phyloP scores from a whole-genome alignment of 2,329 filamentous ascomycete species.

The Atkinsonella texensis region DNA sequence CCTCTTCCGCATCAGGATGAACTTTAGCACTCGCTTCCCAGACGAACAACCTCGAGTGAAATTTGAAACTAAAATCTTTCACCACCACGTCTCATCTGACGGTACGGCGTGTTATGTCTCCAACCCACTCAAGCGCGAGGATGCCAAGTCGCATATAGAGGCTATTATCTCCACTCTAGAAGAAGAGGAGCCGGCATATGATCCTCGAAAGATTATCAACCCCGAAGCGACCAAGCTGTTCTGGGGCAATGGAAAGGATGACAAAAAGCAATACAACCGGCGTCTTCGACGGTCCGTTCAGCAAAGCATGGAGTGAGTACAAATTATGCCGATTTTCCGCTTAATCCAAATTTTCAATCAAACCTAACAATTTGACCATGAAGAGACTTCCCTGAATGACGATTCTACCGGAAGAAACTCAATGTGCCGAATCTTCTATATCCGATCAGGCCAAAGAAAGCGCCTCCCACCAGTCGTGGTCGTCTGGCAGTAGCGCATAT shows the following conservation, averaged over 20 bases:
- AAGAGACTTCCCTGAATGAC: slow-evolving; percentile 23
- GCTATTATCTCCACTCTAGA: slow-evolving; percentile 74
- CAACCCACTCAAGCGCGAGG: slow-evolving; percentile 48
- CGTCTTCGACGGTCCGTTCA: slow-evolving; percentile 68
- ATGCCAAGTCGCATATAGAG: slow-evolving; percentile 72
- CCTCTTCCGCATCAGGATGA: slow-evolving; percentile 69
- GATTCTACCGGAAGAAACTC: not conserved
- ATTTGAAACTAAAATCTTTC: slow-evolving; percentile 73
- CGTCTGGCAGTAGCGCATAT: too few relatives aligned
- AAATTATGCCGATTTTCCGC: not conserved
- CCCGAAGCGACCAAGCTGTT: slow-evolving; percentile 75
- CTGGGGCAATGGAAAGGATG: slow-evolving; percentile 62
- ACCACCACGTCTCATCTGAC: slow-evolving; percentile 71
- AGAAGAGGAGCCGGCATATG: slow-evolving; percentile 77
- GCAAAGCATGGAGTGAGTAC: slow-evolving; percentile 47
- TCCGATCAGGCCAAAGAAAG: not conserved
- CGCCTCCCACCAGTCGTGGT: too few relatives aligned
- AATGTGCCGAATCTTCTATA: not conserved
- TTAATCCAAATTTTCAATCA: not conserved
- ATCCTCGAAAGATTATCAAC: slow-evolving; percentile 78
- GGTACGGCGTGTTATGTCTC: slow-evolving; percentile 77
- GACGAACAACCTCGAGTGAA: slow-evolving; percentile 76
- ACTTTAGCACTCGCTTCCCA: slow-evolving; percentile 75
- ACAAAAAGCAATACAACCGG: slow-evolving; percentile 76
- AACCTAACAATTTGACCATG: not conserved